Evolutionary conservation across 352 stramenopile genomes (phyloP), one percentile per base, ranked within the genome.

Genomic region (Globisporangium cystogenes): DNA sequence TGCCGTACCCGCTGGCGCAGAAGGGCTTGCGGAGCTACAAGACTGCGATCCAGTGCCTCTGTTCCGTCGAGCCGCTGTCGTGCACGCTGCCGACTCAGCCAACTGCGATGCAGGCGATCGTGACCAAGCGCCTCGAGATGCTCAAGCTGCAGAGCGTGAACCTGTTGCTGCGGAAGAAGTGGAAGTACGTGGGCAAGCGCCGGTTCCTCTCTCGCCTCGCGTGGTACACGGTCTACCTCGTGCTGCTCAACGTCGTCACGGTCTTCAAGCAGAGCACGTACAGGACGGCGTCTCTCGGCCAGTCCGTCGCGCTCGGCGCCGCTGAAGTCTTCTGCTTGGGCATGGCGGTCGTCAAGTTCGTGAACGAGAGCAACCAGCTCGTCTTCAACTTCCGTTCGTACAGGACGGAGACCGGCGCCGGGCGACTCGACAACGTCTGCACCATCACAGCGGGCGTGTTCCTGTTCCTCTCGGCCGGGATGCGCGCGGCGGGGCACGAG

Each of bases 1-100:
- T 68, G 7, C 64, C 64, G 20, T 79, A 73, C 14, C 68, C 66
- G 3, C 49, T 84, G 12, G 67, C 66, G 1, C 68, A 65, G 1
- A 75, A 75, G 33, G 68, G 65, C 4, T 59, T 43, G 14, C 62
- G 57, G 43, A 61, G 61, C 1, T 77, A 74, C 33, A 57, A 59
- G 18, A 85, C 76, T 1, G 76, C 74, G 4, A 75, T 85, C 15
- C 67, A 87, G 43, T 85, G 74, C 39, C 62, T 85, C 7, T 83
- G 76, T 36, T 87, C 74, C 0, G 54, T 73, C 4, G 74, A 77
- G 41, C 66, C 56, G 26, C 64, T 86, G 26, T 82, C 71, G 4
- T 64, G 57, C 35, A 74, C 66, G 5, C 63, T 86, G 2, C 56
- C 62, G 0, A 61, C 65, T 8, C 57, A 56, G 4, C 33, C 49